Percentiles rank a stretch among this genome's conserved stretches.
phyloP scores from a whole-genome alignment of 2,329 filamentous ascomycete species.

The Beauveria australis region DNA sequence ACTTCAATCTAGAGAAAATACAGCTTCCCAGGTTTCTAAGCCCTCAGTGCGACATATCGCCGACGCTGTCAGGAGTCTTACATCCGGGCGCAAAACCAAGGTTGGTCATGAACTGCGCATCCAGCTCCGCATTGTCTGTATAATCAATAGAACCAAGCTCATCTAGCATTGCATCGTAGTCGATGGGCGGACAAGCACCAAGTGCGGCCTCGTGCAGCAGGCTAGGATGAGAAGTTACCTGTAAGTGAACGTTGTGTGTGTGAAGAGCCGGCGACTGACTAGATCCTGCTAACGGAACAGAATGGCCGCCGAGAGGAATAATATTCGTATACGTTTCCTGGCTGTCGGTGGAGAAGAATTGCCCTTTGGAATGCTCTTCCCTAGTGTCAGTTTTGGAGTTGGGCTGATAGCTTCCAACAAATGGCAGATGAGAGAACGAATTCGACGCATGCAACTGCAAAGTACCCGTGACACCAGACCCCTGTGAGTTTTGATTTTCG shows the following conservation, averaged over 20 bases:
- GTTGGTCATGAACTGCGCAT: slow-evolving; percentile 59
- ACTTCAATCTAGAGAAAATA: neutral
- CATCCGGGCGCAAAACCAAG: slow-evolving; percentile 56
- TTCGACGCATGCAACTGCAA: neutral
- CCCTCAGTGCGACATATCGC: slow-evolving; percentile 19
- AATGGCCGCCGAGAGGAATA: neutral
- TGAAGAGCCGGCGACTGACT: neutral
- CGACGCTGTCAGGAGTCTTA: slow-evolving; percentile 41
- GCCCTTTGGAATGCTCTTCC: neutral
- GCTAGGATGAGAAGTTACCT: slow-evolving; percentile 12
- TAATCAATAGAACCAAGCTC: slow-evolving; percentile 44
- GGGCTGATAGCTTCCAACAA: neutral
- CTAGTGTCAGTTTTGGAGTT: neutral
- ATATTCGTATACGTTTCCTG: neutral
- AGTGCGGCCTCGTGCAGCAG: slow-evolving; percentile 14
- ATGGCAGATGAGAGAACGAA: neutral
- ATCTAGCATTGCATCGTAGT: slow-evolving; percentile 45
- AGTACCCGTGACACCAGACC: neutral
- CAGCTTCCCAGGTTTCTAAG: too few species aligned
- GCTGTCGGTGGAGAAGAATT: neutral
- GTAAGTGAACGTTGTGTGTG: neutral
- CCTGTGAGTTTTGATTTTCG: neutral
- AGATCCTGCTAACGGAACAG: neutral
- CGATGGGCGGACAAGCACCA: slow-evolving; percentile 23
- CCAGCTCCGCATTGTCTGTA: slow-evolving; percentile 41